Evolutionary conservation across 345 rosid genomes (phyloP).

Genomic region (Combretum micranthum): DNA sequence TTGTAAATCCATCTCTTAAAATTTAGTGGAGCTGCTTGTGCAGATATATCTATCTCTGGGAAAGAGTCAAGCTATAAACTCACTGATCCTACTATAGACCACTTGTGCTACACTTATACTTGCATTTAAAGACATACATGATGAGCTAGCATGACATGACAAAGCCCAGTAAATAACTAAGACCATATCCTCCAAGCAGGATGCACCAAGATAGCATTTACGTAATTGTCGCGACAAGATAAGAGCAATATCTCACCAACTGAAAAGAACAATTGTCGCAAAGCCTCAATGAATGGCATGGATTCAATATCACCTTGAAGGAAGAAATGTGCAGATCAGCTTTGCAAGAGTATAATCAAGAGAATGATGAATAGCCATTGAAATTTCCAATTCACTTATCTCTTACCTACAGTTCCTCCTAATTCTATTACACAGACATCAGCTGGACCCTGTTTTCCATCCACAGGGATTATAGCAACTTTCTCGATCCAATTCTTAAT

Average conservation of each 20-base stretch:
- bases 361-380: neutral
- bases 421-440: slow-evolving; percentile 97
- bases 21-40: too few species aligned
- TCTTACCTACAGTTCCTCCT: slow-evolving; percentile 97
- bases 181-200: too few species aligned
- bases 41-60: too few species aligned
- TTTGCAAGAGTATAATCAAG: neutral
- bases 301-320: slow-evolving; percentile 87
- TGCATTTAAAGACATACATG: too few species aligned
- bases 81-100: too few species aligned
- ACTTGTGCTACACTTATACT: too few species aligned
- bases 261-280: slow-evolving; percentile 83
- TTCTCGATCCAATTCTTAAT: slow-evolving; percentile 81
- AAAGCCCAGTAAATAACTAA: too few species aligned
- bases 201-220: too few species aligned
- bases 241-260: slow-evolving; percentile 50
- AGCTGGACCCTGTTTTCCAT: slow-evolving; percentile 80
- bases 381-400: slow-evolving; percentile 1
- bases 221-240: neutral
- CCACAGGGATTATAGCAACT: slow-evolving; percentile 74
- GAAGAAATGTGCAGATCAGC: neutral
- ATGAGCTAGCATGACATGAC: too few species aligned
- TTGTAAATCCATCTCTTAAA: too few species aligned
- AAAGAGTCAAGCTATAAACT: too few species aligned
- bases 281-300: slow-evolving; percentile 96